These are phyloP conservation scores for Kluyveromyces dobzhanskii DNA, from an alignment of 805 yeast species.

Conservation along the genomic window DNA sequence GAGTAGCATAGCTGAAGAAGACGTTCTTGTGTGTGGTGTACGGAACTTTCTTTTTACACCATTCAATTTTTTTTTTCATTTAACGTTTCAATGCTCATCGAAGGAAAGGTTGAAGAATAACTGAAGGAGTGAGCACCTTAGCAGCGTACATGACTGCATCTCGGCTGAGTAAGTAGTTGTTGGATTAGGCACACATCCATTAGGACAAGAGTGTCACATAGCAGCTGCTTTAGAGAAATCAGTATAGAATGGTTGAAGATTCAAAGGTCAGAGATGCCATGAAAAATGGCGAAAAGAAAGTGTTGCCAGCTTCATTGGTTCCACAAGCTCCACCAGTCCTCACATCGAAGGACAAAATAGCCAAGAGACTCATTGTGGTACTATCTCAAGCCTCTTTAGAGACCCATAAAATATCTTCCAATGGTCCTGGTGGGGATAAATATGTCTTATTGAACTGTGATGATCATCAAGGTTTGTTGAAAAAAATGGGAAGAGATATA, in stretches of 20 bases:
- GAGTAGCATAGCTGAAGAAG: no score
- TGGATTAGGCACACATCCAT: no score
- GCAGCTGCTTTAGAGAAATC: no score
- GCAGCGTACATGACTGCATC: no score
- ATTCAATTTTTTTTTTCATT: no score
- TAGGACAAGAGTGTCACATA: no score
- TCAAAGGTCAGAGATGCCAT: conserved; percentile 39
- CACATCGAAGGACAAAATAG: conserved; percentile 74
- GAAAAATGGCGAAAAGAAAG: conserved; percentile 30
- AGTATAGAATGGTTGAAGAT: conserved; percentile 35
- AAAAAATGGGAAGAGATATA: conserved; percentile 94
- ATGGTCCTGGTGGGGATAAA: conserved; percentile 79
- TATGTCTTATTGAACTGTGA: conserved; percentile 93
- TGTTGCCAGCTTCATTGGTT: conserved; percentile 63
- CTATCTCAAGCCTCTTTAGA: conserved; percentile 92
- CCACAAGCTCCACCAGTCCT: conserved; percentile 82
- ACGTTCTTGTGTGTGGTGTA: no score
- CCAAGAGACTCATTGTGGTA: conserved; percentile 89
- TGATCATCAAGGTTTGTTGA: conserved; percentile 91
- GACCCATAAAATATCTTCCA: conserved; percentile 80
- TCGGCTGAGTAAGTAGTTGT: no score
- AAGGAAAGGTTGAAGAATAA: no score
- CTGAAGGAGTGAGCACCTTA: no score
- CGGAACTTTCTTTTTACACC: no score
- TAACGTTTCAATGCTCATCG: no score